These are phyloP conservation scores for Amoebophrya sp. DNA, from an alignment of 169 alveolate genomes.

Conservation along the genomic window DNA sequence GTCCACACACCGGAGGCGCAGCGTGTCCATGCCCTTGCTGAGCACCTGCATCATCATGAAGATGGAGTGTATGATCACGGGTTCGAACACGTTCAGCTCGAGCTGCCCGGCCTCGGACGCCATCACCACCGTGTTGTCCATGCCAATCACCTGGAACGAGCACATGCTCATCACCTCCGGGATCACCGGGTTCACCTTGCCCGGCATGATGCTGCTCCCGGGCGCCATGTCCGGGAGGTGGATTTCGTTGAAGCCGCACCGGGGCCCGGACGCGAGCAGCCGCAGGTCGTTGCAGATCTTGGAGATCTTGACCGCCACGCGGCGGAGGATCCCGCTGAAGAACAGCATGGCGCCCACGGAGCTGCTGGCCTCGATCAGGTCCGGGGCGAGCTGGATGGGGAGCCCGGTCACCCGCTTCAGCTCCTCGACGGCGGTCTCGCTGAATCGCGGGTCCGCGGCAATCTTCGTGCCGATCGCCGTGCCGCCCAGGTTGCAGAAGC, in stretches of 20 bases:
- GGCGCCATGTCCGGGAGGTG: conserved; percentile 39
- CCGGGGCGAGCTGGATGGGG: conserved; percentile 38
- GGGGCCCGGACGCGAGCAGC: conserved; percentile 36
- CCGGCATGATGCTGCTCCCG: neutral
- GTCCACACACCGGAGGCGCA: conserved; percentile 36
- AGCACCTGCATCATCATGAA: neutral
- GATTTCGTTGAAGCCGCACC: conserved; percentile 43
- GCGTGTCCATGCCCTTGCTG: conserved; percentile 39
- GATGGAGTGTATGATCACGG: neutral
- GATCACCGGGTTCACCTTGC: conserved; percentile 42
- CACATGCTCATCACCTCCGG: conserved; percentile 47
- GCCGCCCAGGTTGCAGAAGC: conserved; percentile 41
- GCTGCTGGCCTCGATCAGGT: conserved; percentile 41
- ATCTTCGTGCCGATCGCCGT: conserved; percentile 45
- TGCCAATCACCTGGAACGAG: conserved; percentile 39
- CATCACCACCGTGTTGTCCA: conserved; percentile 37
- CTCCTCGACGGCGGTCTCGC: conserved; percentile 40
- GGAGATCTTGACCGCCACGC: conserved; percentile 38
- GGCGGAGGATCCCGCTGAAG: conserved; percentile 43
- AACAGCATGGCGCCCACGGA: conserved; percentile 38
- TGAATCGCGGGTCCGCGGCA: conserved; percentile 43
- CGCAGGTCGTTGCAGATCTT: conserved; percentile 39
- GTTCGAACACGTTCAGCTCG: conserved; percentile 46
- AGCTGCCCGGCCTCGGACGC: conserved; percentile 36
- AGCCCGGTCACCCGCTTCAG: conserved; percentile 36